Evolutionary conservation across 192 early-diverging fungal genomes (phyloP).

Genomic region (Coemansia pectinata): DNA sequence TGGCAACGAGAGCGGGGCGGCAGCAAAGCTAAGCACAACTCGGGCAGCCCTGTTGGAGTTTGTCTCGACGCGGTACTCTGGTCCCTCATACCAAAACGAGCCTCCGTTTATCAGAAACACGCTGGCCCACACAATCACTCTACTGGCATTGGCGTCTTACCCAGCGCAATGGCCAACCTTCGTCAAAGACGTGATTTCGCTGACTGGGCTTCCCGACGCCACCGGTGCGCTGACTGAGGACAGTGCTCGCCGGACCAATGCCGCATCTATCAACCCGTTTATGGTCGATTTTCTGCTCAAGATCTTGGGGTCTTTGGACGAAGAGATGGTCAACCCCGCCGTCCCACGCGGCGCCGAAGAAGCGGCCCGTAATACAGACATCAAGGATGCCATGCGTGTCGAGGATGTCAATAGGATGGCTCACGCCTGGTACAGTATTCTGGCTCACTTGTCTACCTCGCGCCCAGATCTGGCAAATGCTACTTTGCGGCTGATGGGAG

Average conservation of each 20-base stretch:
- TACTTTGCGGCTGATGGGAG: constrained; percentile 73
- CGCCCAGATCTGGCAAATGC: constrained; percentile 65
- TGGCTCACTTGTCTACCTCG: constrained; percentile 59
- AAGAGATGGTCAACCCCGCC: constrained; percentile 78
- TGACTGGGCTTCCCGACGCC: constrained; percentile 57
- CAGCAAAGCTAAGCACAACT: constrained; percentile 35
- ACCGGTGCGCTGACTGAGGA: constrained; percentile 45
- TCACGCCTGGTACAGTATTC: constrained; percentile 72
- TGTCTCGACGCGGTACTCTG: constrained; percentile 42
- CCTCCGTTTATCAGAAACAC: constrained; percentile 75
- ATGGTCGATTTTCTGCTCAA: constrained; percentile 75
- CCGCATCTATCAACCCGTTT: constrained; percentile 53
- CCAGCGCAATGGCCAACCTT: constrained; percentile 86
- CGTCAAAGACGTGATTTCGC: constrained; percentile 78
- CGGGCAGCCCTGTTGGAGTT: constrained; percentile 37
- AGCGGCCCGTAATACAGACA: constrained; percentile 69
- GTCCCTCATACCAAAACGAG: constrained; percentile 37
- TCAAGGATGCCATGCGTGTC: constrained; percentile 92
- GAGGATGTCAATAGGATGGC: constrained; percentile 72
- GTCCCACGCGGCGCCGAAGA: constrained; percentile 69
- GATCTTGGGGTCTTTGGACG: constrained; percentile 78
- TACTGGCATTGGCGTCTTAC: constrained; percentile 81
- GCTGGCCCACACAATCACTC: constrained; percentile 75
- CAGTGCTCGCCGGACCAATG: constrained; percentile 52
- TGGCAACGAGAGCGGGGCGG: constrained; percentile 26